Conservation (phyloP, 495 filamentous ascomycete genomes). For the Tuber magnatum region DNA sequence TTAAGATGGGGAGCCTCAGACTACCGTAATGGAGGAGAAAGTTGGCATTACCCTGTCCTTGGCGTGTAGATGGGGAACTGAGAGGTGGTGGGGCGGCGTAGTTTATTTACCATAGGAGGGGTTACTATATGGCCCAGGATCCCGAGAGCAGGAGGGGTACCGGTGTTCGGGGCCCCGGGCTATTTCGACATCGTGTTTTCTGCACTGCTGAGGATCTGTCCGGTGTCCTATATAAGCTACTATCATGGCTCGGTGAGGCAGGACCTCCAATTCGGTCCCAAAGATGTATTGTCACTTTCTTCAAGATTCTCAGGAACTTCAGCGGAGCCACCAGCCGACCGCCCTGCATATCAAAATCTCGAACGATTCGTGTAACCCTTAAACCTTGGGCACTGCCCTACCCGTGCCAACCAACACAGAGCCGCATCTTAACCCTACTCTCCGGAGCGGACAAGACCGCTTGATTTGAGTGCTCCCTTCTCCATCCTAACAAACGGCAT, state of each 20-base stretch:
- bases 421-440: background rate
- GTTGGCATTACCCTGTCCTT: conserved; percentile 13
- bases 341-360: background rate
- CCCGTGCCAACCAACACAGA: background rate
- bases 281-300: background rate
- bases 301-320: background rate
- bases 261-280: background rate
- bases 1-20: background rate
- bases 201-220: background rate
- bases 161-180: background rate
- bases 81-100: background rate
- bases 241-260: background rate
- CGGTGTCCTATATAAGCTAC: background rate
- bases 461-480: conserved; percentile 10
- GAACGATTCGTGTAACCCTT: background rate
- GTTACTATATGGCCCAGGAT: background rate
- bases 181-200: background rate
- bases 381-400: background rate
- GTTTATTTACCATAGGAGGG: background rate
- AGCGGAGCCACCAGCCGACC: background rate
- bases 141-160: background rate
- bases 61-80: background rate
- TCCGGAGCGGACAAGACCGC: background rate
- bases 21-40: conserved; percentile 1
- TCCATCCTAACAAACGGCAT: background rate